Evolutionary conservation across 2,329 filamentous ascomycete species (phyloP), one percentile per base, ranked within the genome.

Genomic region (Podosphaera aphanis): DNA sequence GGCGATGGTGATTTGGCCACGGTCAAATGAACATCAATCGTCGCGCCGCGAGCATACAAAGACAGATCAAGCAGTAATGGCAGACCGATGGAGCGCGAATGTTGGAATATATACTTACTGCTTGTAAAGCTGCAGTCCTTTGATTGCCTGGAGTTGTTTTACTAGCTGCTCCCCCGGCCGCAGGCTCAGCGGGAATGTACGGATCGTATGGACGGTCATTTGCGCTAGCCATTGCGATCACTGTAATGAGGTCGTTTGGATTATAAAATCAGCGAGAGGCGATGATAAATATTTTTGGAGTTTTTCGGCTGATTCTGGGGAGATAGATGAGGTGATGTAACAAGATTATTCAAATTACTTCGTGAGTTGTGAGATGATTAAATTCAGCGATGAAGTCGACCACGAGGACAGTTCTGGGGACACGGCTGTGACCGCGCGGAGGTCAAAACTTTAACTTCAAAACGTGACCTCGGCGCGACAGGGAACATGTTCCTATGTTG

Each of bases 61-160:
- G 11, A 29, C 25, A 29, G 11, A 29, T 29, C 25, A 29, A 29
- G 25, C 25, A 29, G n/a, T n/a, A n/a, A n/a, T n/a, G n/a, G n/a
- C n/a, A 29, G 25, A 11, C 11, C 25, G 25, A 5, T 29, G 11
- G 5, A 5, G 25, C 25, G 5, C 25, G 11, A 29, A 29, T 29
- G 5, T 29, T 6, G 25, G 11, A 43, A 18, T 29, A 33, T 18
- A 33, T 15, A 77, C 83, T 69, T 79, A 93, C 84, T 65, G 79
- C 79, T 73, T 93, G 83, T 55, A 93, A 72, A 52, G 79, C 80
- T 49, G 73, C 72, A 47, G 76, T 80, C 63, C 75, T 71, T 57
- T 73, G 69, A 60, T 78, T 79, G 55, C 57, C 56, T 43, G 50
- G 51, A 31, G 50, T 50, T 44, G 49, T 50, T 27, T 70, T 72